Conservation (phyloP, 768 basidiomycete species). For the Russula griseocarnosa region DNA sequence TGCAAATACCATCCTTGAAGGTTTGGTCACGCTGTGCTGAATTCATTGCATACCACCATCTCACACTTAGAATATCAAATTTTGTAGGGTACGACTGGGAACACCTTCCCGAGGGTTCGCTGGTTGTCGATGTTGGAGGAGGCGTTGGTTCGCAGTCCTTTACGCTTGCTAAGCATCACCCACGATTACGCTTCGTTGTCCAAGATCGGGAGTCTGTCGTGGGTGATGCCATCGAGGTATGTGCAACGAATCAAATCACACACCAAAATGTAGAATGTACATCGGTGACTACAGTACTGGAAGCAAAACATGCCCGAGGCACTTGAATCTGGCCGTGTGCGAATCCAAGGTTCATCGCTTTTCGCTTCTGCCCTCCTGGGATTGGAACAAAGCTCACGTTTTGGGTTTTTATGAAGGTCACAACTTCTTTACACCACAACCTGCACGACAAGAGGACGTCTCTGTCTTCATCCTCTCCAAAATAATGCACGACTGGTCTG, state of each 20-base stretch:
- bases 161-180: neutral
- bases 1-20: neutral
- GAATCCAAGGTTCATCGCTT: neutral
- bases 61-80: neutral
- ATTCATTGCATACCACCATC: neutral
- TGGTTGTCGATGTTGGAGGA: constrained; percentile 22
- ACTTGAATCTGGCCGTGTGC: constrained; percentile 2
- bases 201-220: constrained; percentile 10
- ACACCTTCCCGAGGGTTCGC: constrained; percentile 1
- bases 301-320: constrained; percentile 4
- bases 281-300: constrained; percentile 10
- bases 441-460: neutral
- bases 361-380: neutral
- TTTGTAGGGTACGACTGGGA: constrained; percentile 12
- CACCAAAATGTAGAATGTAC: neutral
- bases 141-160: constrained; percentile 16
- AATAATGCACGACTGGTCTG: constrained; percentile 32
- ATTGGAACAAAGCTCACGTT: neutral
- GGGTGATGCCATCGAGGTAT: constrained; percentile 6
- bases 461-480: constrained; percentile 1
- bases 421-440: constrained; percentile 9
- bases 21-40: neutral
- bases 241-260: neutral
- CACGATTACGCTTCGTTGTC: constrained; percentile 14
- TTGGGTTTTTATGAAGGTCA: neutral